Evolutionary conservation across 1,284 basidiomycete species (phyloP).

Genomic region (Leccinum olivaceoglutinosum): DNA sequence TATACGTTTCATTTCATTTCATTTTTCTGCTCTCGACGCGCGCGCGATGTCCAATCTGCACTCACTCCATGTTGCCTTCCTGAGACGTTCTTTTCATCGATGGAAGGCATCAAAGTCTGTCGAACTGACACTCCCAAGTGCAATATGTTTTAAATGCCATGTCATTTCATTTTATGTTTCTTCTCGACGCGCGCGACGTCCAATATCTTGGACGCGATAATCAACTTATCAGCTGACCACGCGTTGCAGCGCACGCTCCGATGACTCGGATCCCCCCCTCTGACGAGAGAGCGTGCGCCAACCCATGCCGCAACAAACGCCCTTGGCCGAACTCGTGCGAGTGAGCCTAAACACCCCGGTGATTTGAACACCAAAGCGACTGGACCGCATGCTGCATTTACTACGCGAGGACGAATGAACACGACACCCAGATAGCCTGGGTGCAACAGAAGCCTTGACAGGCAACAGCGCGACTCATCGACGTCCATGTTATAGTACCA

Average conservation of each 20-base stretch:
- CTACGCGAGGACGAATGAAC: neutral
- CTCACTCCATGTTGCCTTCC: no score
- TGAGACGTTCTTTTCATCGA: no score
- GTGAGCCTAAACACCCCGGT: neutral
- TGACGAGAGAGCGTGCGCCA: neutral
- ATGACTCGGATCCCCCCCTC: neutral
- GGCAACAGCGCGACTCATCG: neutral
- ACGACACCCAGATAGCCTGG: neutral
- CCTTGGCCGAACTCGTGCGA: neutral
- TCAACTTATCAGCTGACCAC: neutral
- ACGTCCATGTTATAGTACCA: neutral
- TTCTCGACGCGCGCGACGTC: neutral
- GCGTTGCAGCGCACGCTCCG: neutral
- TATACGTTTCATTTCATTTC: no score
- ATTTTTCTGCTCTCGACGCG: no score
- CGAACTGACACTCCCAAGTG: no score
- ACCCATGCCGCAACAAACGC: neutral
- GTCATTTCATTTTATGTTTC: no score
- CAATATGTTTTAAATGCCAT: no score
- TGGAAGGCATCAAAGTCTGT: no score
- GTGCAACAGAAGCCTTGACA: neutral
- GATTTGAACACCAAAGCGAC: neutral
- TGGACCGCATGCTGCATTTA: neutral
- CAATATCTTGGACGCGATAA: neutral
- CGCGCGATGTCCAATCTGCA: neutral